Conservation (phyloP, 305 asterid genomes). For the Fraxinus velutina region DNA sequence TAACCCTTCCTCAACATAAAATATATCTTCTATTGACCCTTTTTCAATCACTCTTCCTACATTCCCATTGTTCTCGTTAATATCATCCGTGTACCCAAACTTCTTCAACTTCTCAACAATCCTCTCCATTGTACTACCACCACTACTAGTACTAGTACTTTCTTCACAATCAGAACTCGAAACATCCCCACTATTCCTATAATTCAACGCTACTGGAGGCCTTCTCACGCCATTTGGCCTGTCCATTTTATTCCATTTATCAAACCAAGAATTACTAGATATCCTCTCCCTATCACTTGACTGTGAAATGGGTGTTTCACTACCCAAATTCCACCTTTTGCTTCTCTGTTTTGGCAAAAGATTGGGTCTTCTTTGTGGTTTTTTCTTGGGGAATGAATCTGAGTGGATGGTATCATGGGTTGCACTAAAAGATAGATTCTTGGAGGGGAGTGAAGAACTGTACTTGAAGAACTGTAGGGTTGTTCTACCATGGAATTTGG, state of each 20-base stretch:
- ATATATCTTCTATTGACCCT: conserved; percentile 82
- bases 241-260: conserved; percentile 51
- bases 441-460: conserved; percentile 40
- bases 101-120: conserved; percentile 85
- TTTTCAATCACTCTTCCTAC: conserved; percentile 47
- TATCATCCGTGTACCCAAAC: conserved; percentile 76
- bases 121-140: conserved; percentile 88
- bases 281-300: conserved; percentile 23
- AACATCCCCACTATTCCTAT: conserved; percentile 47
- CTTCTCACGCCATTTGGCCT: conserved; percentile 32
- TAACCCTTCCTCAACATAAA: conserved; percentile 73
- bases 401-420: conserved; percentile 19
- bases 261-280: conserved; percentile 65
- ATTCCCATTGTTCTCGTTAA: conserved; percentile 33
- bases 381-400: conserved; percentile 27
- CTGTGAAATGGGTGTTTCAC: conserved; percentile 22
- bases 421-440: conserved; percentile 31
- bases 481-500: conserved; percentile 39
- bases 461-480: conserved; percentile 47
- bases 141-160: conserved; percentile 43
- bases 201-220: conserved; percentile 47
- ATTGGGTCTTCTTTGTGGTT: conserved; percentile 41
- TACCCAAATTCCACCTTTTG: conserved; percentile 24
- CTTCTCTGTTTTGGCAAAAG: conserved; percentile 31
- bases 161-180: conserved; percentile 73